Evolutionary conservation across 2,329 filamentous ascomycete genomes (phyloP), one percentile per base, ranked within the genome.

Genomic region (Diaporthe eres): DNA sequence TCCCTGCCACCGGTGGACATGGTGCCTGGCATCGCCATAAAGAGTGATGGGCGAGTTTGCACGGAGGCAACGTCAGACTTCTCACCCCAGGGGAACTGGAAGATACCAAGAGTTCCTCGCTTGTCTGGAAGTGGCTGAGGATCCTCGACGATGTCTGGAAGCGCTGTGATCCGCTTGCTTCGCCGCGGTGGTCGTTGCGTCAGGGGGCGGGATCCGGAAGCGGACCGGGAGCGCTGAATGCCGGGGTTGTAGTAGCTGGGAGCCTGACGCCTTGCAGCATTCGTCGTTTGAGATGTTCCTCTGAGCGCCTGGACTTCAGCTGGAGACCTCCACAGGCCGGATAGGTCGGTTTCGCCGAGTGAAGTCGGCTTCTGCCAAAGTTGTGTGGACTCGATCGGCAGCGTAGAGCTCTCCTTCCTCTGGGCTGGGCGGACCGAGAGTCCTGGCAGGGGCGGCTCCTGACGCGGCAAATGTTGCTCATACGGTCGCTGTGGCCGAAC

Each of bases 81-180:
- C 82, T 92, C 91, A 19, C 91, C 91, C 90, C 90, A 92, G 3
- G 91, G 90, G 78, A 92, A 92, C 79, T 92, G 90, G 84, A 92
- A 93, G 79, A 93, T 90, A 7, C 91, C 91, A 25, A 93, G 85
- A 15, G 90, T 92, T 17, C 87, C 90, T 57, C 88, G 86, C 82
- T 89, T 90, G 80, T 91, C 85, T 6, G 88, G 87, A 6, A 93
- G 84, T 49, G 90, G 91, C 79, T 89, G 84, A 5, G 91, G 91
- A 77, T 87, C 91, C 81, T 93, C 91, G 47, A 92, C 80, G 76
- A 93, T 93, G 80, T 93, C 91, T 19, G 91, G 90, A 7, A 93
- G 86, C 61, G 88, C 81, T 10, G 90, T 91, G n/a, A 91, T 83
- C 57, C 90, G 88, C 82, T 85, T 90, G 80, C 84, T 90, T 73